A percentile compares a stretch with the other conserved stretches of the same genome.
phyloP scores from a whole-genome alignment of 2,329 filamentous ascomycete genomes.

The Penicillium sp. region DNA sequence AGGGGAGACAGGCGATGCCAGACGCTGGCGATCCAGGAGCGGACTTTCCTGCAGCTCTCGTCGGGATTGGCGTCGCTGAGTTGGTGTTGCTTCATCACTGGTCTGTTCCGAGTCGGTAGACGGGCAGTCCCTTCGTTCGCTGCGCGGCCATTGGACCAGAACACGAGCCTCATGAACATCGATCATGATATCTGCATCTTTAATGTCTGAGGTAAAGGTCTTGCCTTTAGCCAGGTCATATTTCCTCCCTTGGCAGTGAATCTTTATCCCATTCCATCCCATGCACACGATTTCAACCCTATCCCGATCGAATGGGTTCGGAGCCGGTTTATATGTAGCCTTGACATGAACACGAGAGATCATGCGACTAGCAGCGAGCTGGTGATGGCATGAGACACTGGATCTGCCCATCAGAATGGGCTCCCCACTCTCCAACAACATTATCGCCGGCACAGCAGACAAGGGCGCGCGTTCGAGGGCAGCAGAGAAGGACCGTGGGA shows the following conservation, averaged over 20 bases:
- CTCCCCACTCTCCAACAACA: constrained; percentile 79
- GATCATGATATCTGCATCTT: constrained; percentile 86
- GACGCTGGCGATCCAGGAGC: constrained; percentile 60
- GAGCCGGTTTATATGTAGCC: constrained; percentile 74
- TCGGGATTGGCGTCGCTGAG: constrained; percentile 31
- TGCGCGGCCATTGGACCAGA: constrained; percentile 79
- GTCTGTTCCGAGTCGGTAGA: constrained; percentile 64
- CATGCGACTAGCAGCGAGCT: constrained; percentile 85
- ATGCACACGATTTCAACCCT: constrained; percentile 86
- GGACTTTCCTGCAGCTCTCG: constrained; percentile 41
- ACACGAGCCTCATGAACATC: constrained; percentile 93
- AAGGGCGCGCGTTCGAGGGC: constrained; percentile 78
- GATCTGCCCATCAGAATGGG: constrained; percentile 84
- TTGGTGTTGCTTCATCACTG: constrained; percentile 61
- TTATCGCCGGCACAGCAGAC: constrained; percentile 76
- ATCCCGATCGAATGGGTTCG: constrained; percentile 66
- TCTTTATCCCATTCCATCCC: constrained; percentile 92
- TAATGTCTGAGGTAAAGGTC: constrained; percentile 84
- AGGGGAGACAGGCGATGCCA: constrained; percentile 76
- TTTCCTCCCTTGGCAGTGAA: constrained; percentile 85
- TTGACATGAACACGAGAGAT: constrained; percentile 93
- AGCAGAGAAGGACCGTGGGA: constrained; percentile 61
- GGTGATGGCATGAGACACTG: constrained; percentile 92
- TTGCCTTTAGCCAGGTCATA: constrained; percentile 87
- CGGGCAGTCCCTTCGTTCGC: constrained; percentile 54